Conservation (phyloP, 192 early-diverging fungal species). For the Borealophlyctis nickersoniae region DNA sequence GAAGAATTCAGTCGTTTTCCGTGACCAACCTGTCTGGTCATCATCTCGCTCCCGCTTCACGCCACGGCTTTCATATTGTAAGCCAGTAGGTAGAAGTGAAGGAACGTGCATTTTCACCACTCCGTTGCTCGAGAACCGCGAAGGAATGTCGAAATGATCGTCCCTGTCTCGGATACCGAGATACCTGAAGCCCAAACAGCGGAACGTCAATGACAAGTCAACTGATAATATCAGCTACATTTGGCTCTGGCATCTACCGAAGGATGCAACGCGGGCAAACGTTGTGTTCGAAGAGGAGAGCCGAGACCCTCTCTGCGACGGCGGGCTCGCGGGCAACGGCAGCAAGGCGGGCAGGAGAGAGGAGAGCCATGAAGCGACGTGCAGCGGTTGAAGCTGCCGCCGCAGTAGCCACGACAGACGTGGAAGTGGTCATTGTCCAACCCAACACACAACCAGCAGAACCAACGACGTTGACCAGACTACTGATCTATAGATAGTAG, state of each 20-base stretch:
- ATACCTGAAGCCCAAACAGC: too few species aligned
- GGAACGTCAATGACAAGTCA: background rate
- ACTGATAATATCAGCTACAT: background rate
- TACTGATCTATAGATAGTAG: background rate
- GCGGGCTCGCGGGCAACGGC: background rate
- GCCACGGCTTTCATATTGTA: too few species aligned
- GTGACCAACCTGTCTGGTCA: too few species aligned
- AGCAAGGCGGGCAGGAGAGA: background rate
- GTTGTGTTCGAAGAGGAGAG: background rate
- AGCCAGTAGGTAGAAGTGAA: too few species aligned
- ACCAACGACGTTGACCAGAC: background rate
- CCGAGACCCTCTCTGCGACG: background rate
- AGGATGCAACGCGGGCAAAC: background rate
- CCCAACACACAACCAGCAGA: background rate
- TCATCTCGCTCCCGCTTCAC: too few species aligned
- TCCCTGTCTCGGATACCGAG: too few species aligned
- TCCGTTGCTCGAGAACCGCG: background rate
- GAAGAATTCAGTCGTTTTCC: too few species aligned
- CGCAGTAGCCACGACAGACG: background rate
- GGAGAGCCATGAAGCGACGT: background rate
- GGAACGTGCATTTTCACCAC: too few species aligned
- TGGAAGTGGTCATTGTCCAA: background rate
- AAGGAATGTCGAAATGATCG: background rate
- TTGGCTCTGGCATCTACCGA: background rate
- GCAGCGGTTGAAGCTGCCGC: background rate